Evolutionary conservation across 2,329 filamentous ascomycete genomes (phyloP).

Genomic region (Bipolaris sorokiniana): DNA sequence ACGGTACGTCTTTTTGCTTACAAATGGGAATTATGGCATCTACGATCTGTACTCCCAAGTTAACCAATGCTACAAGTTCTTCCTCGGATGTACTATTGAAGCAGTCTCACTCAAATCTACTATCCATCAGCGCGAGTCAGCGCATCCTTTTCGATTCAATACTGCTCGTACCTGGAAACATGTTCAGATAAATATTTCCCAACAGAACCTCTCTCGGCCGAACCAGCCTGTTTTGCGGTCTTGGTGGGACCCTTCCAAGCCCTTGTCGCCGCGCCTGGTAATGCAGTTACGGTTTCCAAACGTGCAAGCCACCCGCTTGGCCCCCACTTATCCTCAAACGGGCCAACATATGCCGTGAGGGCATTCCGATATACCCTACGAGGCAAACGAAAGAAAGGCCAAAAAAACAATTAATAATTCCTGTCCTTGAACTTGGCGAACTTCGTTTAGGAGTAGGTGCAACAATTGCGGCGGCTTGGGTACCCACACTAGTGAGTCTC

Average conservation of each 20-base stretch:
- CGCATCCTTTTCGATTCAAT: background rate
- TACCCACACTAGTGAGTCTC: conserved; percentile 19
- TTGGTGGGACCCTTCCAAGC: background rate
- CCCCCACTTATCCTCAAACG: conserved; percentile 38
- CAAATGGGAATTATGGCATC: background rate
- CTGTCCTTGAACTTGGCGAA: conserved; percentile 13
- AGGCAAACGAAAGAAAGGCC: too few species aligned
- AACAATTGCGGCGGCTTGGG: conserved; percentile 24
- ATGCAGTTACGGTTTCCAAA: conserved; percentile 40
- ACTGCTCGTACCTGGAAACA: background rate
- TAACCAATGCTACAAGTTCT: background rate
- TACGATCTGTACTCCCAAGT: background rate
- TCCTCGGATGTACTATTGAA: background rate
- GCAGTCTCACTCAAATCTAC: background rate
- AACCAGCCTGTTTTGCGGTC: background rate
- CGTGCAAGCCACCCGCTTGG: conserved; percentile 5
- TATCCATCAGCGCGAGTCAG: background rate
- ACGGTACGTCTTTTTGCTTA: background rate
- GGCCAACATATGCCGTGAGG: conserved; percentile 18
- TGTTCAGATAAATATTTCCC: background rate
- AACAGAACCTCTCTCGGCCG: background rate
- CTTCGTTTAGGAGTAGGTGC: conserved; percentile 10
- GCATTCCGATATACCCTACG: conserved; percentile 1
- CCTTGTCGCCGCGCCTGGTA: conserved; percentile 8
- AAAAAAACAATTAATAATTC: too few species aligned